Evolutionary conservation across 208 protist species (phyloP), one percentile per base, ranked within the genome.

Genomic region (Leishmania arabica): DNA sequence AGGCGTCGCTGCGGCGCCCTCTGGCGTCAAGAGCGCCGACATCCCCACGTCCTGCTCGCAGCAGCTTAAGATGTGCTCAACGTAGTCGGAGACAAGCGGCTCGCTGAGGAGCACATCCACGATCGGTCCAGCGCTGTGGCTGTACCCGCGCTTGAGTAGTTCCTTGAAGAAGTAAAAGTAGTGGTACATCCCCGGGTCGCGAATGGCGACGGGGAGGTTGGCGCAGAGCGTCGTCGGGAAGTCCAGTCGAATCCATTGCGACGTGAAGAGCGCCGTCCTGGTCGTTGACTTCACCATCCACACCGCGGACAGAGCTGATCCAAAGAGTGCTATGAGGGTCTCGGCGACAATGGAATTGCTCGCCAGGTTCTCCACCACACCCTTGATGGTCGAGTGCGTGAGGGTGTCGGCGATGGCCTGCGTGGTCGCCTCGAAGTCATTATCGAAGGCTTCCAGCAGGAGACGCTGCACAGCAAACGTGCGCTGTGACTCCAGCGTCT

Each of bases 151-250:
- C 72, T 93, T 93, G 60, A 95, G 75, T 62, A 95, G 54, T 78
- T 93, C 92, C 62, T 89, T 86, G 40, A 91, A 83, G 68, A 95
- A 92, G 81, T 91, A 90, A 73, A 94, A 95, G 84, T 93, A 94
- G 69, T 89, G 84, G 75, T 94, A 88, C 73, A 84, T 71, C n/a
- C 73, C 64, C 4, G 78, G 76, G 17, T 86, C 77, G 37, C 72
- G 66, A 21, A 94, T 83, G 6, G 88, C 90, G 24, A 77, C 80
- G 2, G 72, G 62, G 37, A 91, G 69, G 51, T 87, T 77, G 11
- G 84, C 85, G 58, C 79, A 83, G 13, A 93, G 74, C 37, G 78
- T 80, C 19, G 85, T 47, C 27, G 86, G 77, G 68, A 95, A 92
- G 47, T 64, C 24, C 11, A 85, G 79, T 34, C 77, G 54, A 62